Conservation (phyloP, 768 basidiomycete genomes). For the Phanerodontia chrysosporium region DNA sequence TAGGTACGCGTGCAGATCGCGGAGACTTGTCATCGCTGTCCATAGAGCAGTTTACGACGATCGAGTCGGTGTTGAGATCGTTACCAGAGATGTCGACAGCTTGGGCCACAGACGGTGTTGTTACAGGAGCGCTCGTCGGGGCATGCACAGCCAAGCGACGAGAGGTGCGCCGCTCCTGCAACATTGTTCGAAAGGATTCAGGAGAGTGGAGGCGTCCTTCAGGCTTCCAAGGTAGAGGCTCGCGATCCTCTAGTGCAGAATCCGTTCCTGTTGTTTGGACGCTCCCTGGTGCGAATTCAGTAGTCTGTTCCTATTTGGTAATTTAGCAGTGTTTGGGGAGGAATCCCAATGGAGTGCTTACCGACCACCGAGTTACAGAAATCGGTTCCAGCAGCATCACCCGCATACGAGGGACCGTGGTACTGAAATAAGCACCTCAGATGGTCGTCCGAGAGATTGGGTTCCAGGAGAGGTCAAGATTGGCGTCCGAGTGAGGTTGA, state of each 20-base stretch:
- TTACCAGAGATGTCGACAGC: not conserved
- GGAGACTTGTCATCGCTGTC: not conserved
- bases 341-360: too few species aligned
- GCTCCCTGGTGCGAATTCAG: not conserved
- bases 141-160: not conserved
- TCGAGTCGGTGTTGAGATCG: not conserved
- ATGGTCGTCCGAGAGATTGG: not conserved
- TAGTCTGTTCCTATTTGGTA: not conserved
- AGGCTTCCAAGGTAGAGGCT: constrained; percentile 24
- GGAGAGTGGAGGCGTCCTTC: constrained; percentile 28
- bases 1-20: constrained; percentile 18
- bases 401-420: constrained; percentile 35
- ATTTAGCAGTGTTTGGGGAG: too few species aligned
- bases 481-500: not conserved
- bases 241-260: not conserved
- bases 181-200: constrained; percentile 5
- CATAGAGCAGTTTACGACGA: not conserved
- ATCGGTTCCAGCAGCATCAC: constrained; percentile 31
- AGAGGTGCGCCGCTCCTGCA: not conserved
- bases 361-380: constrained; percentile 31
- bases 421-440: constrained; percentile 21
- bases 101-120: not conserved
- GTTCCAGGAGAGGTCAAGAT: not conserved
- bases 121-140: not conserved
- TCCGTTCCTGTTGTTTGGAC: not conserved